These are phyloP conservation scores for Colletotrichum higginsianum DNA, from an alignment of 2,329 filamentous ascomycete genomes.

Conservation along the genomic window DNA sequence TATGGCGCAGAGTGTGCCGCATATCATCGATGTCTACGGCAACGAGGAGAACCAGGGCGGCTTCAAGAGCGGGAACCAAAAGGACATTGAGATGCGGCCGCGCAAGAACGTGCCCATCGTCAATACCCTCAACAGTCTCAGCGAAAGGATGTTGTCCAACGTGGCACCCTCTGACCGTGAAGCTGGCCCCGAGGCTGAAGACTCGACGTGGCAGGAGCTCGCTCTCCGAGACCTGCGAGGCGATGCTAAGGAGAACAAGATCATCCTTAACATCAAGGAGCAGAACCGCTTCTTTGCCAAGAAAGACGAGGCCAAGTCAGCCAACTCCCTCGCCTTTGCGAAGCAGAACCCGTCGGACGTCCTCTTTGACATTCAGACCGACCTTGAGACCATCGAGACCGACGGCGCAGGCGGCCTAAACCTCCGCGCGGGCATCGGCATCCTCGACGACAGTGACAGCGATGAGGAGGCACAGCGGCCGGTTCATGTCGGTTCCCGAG, in stretches of 20 bases:
- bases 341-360: conserved; percentile 80
- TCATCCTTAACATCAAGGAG: conserved; percentile 90
- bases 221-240: conserved; percentile 85
- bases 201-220: conserved; percentile 81
- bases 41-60: conserved; percentile 97
- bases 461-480: conserved; percentile 69
- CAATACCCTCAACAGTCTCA: conserved; percentile 88
- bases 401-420: conserved; percentile 68
- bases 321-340: conserved; percentile 69
- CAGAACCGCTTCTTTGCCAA: conserved; percentile 86
- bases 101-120: conserved; percentile 88
- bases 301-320: conserved; percentile 63
- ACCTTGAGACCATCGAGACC: conserved; percentile 68
- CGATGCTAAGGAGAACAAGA: conserved; percentile 80
- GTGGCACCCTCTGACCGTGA: conserved; percentile 84
- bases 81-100: conserved; percentile 92
- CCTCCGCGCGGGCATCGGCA: conserved; percentile 75
- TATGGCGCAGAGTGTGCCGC: conserved; percentile 79
- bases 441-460: conserved; percentile 79
- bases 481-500: conserved; percentile 78
- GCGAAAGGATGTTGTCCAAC: conserved; percentile 92
- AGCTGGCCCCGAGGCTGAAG: conserved; percentile 76
- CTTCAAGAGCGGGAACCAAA: conserved; percentile 83
- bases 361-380: conserved; percentile 73
- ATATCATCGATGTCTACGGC: conserved; percentile 91